Conservation (phyloP, 192 early-diverging fungal genomes). For the Coemansia sp. region DNA sequence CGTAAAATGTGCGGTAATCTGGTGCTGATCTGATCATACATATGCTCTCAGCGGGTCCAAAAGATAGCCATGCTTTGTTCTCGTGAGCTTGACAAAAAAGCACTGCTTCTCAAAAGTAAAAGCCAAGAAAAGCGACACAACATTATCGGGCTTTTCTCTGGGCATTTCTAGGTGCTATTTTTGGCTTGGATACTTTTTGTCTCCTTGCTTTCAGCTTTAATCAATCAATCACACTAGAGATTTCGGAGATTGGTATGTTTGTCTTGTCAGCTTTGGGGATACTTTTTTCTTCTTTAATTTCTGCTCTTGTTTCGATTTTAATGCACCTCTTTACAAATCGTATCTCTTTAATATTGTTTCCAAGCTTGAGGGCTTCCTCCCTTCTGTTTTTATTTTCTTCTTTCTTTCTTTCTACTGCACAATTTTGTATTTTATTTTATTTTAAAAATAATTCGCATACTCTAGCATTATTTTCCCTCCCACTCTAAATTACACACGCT, state of each 20-base stretch:
- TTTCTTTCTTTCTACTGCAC: too few relatives aligned
- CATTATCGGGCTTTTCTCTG: neutral
- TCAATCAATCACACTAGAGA: too few relatives aligned
- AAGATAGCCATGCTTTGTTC: too few relatives aligned
- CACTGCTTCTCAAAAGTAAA: neutral
- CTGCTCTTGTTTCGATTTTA: neutral
- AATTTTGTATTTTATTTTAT: too few relatives aligned
- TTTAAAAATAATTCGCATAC: neutral
- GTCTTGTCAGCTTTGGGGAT: neutral
- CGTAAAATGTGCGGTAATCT: too few relatives aligned
- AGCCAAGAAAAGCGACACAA: neutral
- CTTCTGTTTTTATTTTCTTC: too few relatives aligned
- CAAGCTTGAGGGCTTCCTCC: too few relatives aligned
- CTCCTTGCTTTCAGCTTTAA: neutral
- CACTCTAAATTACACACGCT: neutral
- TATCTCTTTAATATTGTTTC: neutral
- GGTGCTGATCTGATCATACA: too few relatives aligned
- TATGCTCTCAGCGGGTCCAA: too few relatives aligned
- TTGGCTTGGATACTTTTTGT: neutral
- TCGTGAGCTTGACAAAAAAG: too few relatives aligned
- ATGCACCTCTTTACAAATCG: neutral
- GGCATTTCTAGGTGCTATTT: neutral
- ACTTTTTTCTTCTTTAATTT: neutral
- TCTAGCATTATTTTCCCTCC: conserved; percentile 1
- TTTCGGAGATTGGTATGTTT: too few relatives aligned